Conservation (phyloP, 257 asterid species). For the Nicotiana attenuata region DNA sequence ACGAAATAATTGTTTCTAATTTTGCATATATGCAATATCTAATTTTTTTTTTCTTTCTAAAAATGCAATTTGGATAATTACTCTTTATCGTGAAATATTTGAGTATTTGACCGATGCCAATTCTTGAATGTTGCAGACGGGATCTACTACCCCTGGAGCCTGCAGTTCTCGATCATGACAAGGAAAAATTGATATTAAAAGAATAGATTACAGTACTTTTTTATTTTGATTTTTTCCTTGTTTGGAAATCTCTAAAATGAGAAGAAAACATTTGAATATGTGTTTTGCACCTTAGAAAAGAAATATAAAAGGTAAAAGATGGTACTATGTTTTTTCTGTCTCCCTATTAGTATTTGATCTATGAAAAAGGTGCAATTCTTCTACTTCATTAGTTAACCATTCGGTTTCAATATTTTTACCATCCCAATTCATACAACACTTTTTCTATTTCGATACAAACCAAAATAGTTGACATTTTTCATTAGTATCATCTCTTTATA, state of each 20-base stretch:
- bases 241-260: neutral
- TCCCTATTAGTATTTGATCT: too few relatives aligned
- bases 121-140: constrained; percentile 3
- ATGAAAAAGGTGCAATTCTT: too few relatives aligned
- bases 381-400: too few relatives aligned
- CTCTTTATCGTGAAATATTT: neutral
- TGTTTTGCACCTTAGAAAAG: neutral
- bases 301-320: neutral
- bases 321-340: too few relatives aligned
- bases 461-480: too few relatives aligned
- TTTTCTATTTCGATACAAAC: too few relatives aligned
- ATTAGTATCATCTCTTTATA: too few relatives aligned
- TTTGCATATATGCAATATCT: too few relatives aligned
- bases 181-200: neutral
- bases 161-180: neutral
- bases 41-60: too few relatives aligned
- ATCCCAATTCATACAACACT: too few relatives aligned
- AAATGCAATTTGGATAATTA: too few relatives aligned
- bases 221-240: neutral
- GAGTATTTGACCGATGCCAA: neutral
- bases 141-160: neutral
- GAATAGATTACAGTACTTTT: neutral
- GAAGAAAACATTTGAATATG: neutral
- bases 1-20: neutral
- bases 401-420: too few relatives aligned